phyloP scores from a whole-genome alignment of 768 basidiomycete species.

The Pisolithus tinctorius region DNA sequence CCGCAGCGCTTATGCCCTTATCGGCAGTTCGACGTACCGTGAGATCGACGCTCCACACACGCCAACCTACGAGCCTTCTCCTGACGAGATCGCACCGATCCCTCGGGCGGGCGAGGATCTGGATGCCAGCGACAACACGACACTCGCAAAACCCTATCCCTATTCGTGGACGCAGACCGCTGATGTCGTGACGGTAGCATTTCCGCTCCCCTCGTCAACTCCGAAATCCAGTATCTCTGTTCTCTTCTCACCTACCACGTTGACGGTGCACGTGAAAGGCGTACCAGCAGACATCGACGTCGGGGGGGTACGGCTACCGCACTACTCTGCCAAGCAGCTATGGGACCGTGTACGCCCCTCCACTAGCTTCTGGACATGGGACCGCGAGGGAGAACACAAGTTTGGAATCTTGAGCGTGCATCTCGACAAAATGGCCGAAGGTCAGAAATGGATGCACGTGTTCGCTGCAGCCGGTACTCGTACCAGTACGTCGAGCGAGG shows the following conservation, averaged over 20 bases:
- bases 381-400: conserved; percentile 61
- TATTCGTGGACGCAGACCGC: conserved; percentile 92
- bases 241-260: conserved; percentile 52
- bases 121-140: conserved; percentile 35
- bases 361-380: conserved; percentile 92
- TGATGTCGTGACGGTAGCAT: conserved; percentile 76
- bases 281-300: conserved; percentile 13
- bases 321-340: conserved; percentile 52
- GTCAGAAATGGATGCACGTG: conserved; percentile 81
- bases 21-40: conserved; percentile 54
- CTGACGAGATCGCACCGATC: conserved; percentile 64
- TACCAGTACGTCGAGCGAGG: background rate
- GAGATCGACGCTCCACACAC: conserved; percentile 27
- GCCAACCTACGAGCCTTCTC: conserved; percentile 47
- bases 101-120: conserved; percentile 56
- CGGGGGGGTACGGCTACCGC: conserved; percentile 40
- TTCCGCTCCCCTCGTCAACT: conserved; percentile 73
- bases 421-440: conserved; percentile 79
- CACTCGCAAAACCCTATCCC: conserved; percentile 54
- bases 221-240: conserved; percentile 60
- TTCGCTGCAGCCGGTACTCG: conserved; percentile 51
- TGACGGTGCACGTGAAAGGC: conserved; percentile 56
- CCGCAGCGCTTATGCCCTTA: conserved; percentile 44
- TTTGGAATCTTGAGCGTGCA: conserved; percentile 76
- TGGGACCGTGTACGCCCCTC: conserved; percentile 79